These are phyloP conservation scores for Stemphylium vesicarium DNA, from an alignment of 2,329 filamentous ascomycete genomes.

Conservation along the genomic window DNA sequence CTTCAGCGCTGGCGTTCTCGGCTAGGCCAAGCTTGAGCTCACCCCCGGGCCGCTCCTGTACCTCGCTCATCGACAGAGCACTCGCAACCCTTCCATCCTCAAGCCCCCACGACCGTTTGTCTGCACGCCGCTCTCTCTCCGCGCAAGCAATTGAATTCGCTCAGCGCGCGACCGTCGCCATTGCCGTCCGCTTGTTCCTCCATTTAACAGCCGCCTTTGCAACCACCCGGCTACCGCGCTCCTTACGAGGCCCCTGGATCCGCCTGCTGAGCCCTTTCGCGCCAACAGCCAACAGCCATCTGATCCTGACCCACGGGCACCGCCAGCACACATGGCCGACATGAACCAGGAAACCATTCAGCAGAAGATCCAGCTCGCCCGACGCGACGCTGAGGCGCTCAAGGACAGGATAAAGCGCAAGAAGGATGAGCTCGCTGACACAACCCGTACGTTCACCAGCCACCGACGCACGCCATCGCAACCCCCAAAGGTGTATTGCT, in stretches of 20 bases:
- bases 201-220: slow-evolving; percentile 19
- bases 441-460: slow-evolving; percentile 75
- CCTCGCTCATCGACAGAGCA: slow-evolving; percentile 37
- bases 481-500: slow-evolving; percentile 22
- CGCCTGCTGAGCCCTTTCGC: slow-evolving; percentile 32
- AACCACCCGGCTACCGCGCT: slow-evolving; percentile 34
- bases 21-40: slow-evolving; percentile 35
- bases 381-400: slow-evolving; percentile 95
- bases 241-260: slow-evolving; percentile 46
- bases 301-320: slow-evolving; percentile 13
- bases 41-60: slow-evolving; percentile 38
- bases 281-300: slow-evolving; percentile 20
- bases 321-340: slow-evolving; percentile 51
- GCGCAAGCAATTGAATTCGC: slow-evolving; percentile 40
- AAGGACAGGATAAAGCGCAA: slow-evolving; percentile 99
- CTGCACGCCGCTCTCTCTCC: slow-evolving; percentile 11
- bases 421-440: slow-evolving; percentile 99
- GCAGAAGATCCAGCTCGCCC: slow-evolving; percentile 85
- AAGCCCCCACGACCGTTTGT: slow-evolving; percentile 19
- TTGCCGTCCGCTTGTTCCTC: slow-evolving; percentile 22
- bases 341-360: slow-evolving; percentile 59
- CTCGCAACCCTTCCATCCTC: slow-evolving; percentile 26
- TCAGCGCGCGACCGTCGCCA: slow-evolving; percentile 34
- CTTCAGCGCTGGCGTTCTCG: slow-evolving; percentile 35
- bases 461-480: slow-evolving; percentile 1